Evolutionary conservation across 73 alveolate species (phyloP), one percentile per base, ranked within the genome.

Genomic region (Breviolum minutum): DNA sequence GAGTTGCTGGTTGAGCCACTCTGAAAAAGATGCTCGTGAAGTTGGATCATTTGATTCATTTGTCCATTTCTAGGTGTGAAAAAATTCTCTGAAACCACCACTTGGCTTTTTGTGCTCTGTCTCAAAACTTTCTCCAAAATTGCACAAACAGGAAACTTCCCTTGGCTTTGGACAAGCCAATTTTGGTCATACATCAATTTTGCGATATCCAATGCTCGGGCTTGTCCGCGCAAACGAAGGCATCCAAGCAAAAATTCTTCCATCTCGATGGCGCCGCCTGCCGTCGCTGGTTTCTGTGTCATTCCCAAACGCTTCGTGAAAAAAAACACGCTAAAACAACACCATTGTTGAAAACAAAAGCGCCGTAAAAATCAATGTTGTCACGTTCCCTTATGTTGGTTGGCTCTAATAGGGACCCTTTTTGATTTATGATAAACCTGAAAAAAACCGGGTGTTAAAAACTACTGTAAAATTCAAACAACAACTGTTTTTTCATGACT

Each of bases 171-270:
- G 88, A 80, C 32, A 14, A 48, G 68, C 88, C 88, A 80, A 16
- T 40, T 80, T 17, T 80, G 88, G 88, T 80, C 88, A 19, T 80
- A 80, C 32, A 66, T 83, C 76, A 83, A n/a, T 62, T 83, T 83
- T 27, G 92, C 92, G 26, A 83, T 83, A 74, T 83, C 92, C 76
- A 83, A 60, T 9, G 92, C 92, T 20, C 92, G 92, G 8, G 92
- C 92, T 6, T 83, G 92, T 62, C 92, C 92, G 27, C 92, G 92
- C 92, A 83, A 83, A 22, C 92, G 92, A 26, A 83, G 73, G n/a
- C 92, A 83, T 20, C 92, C 92, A 20, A 83, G 26, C 61, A 83
- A 27, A 20, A 83, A 83, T 22, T 83, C 92, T 74, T 83, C 92
- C 13, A 83, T n/a, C 32, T 83, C 92, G 22, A 83, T 62, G 8